Evolutionary conservation across 305 asterid species (phyloP).

Genomic region (Solanum hybrid): DNA sequence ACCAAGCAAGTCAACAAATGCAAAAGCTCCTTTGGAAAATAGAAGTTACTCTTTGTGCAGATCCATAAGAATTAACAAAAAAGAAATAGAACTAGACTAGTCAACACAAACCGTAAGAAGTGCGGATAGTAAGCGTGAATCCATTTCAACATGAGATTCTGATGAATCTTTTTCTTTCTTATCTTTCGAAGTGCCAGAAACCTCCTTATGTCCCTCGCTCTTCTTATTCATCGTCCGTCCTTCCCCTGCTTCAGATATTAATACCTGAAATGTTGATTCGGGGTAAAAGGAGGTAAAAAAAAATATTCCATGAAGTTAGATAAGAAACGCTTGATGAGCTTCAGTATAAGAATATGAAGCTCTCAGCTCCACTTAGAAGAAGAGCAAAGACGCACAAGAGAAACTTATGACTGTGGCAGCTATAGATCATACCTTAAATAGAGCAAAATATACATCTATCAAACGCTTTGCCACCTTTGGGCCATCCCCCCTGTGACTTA

Average conservation of each 20-base stretch:
- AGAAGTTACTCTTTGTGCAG: not conserved
- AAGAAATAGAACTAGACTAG: conserved; percentile 1
- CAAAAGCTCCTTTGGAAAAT: not conserved
- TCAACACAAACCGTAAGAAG: conserved; percentile 61
- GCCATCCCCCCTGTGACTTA: conserved; percentile 85
- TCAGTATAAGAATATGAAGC: not conserved
- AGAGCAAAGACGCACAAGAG: not conserved
- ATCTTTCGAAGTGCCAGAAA: conserved; percentile 33
- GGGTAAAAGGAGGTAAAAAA: not conserved
- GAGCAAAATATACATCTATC: conserved; percentile 88
- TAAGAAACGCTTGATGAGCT: not conserved
- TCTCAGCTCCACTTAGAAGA: not conserved
- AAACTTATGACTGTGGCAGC: not conserved
- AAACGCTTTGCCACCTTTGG: conserved; percentile 84
- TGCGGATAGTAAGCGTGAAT: conserved; percentile 83
- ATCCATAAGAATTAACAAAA: not conserved
- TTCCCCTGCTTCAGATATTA: conserved; percentile 60
- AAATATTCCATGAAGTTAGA: not conserved
- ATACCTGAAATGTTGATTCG: conserved; percentile 40
- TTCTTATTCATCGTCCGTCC: conserved; percentile 26
- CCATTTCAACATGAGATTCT: conserved; percentile 76
- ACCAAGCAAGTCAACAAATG: not conserved
- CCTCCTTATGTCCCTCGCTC: conserved; percentile 15
- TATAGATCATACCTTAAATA: conserved; percentile 62
- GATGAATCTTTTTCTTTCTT: conserved; percentile 31